Conservation (phyloP, 1,139 yeast genomes). For the Hansenula lynferdii region DNA sequence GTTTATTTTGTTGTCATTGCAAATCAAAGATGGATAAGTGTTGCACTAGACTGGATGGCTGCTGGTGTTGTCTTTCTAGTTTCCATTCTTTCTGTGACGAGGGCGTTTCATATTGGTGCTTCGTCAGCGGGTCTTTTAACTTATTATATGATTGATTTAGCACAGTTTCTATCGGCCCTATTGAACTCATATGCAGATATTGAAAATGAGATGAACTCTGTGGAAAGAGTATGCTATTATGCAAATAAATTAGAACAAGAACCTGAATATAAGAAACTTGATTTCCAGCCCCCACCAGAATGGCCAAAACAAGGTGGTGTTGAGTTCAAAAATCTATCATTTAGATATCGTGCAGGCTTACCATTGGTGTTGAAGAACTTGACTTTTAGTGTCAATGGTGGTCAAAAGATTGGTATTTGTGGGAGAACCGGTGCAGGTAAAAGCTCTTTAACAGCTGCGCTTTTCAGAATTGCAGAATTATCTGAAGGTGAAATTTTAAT, state of each 20-base stretch:
- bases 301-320: conserved; percentile 66
- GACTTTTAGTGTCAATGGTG: conserved; percentile 23
- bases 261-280: conserved; percentile 49
- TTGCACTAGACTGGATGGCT: conserved; percentile 56
- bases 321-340: conserved; percentile 47
- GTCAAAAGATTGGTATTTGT: conserved; percentile 50
- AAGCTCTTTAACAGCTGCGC: conserved; percentile 49
- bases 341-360: conserved; percentile 72
- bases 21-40: conserved; percentile 75
- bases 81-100: conserved; percentile 58
- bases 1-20: conserved; percentile 64
- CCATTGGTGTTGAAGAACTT: conserved; percentile 68
- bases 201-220: conserved; percentile 82
- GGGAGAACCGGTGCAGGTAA: conserved; percentile 64
- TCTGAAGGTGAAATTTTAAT: conserved; percentile 37
- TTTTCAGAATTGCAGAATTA: conserved; percentile 44
- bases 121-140: conserved; percentile 73
- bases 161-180: conserved; percentile 45
- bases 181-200: conserved; percentile 58
- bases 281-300: conserved; percentile 45
- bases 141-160: conserved; percentile 54
- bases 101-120: conserved; percentile 59
- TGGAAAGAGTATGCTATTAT: conserved; percentile 73
- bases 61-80: conserved; percentile 39
- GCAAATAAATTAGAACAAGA: conserved; percentile 67